Conservation (phyloP, 345 rosid genomes). For the Populus pruinosa region DNA sequence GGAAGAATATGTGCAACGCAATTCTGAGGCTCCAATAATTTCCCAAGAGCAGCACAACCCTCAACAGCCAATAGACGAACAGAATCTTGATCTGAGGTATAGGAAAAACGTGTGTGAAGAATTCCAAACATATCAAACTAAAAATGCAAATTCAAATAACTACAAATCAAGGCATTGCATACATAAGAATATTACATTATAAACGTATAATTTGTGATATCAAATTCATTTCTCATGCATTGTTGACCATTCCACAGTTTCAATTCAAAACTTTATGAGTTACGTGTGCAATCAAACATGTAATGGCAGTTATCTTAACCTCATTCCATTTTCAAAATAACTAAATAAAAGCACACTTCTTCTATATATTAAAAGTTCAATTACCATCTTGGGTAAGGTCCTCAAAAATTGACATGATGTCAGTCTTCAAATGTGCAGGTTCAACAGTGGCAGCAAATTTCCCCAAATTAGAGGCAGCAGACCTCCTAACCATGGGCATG, state of each 20-base stretch:
- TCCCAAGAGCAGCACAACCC: slow-evolving; percentile 97
- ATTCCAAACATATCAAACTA: neutral
- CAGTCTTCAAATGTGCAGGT: slow-evolving; percentile 71
- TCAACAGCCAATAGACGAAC: slow-evolving; percentile 94
- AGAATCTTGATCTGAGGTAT: slow-evolving; percentile 83
- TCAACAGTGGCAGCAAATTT: slow-evolving; percentile 98
- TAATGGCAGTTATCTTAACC: neutral
- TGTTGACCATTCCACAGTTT: neutral
- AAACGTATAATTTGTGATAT: neutral
- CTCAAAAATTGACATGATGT: slow-evolving; percentile 82
- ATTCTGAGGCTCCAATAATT: slow-evolving; percentile 88
- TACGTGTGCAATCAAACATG: neutral
- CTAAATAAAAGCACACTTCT: neutral
- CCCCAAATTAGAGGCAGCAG: slow-evolving; percentile 91
- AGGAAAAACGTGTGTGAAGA: neutral
- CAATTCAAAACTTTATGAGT: neutral
- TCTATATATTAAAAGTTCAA: neutral
- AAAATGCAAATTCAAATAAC: neutral
- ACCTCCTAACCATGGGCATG: slow-evolving; percentile 98
- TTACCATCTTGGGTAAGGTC: slow-evolving; percentile 99
- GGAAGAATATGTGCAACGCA: slow-evolving; percentile 87
- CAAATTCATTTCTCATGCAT: neutral
- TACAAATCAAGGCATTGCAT: neutral
- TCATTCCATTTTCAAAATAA: neutral
- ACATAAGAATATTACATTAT: neutral